Evolutionary conservation across 2,329 filamentous ascomycete genomes (phyloP).

Genomic region (Karstenula rhodostoma): DNA sequence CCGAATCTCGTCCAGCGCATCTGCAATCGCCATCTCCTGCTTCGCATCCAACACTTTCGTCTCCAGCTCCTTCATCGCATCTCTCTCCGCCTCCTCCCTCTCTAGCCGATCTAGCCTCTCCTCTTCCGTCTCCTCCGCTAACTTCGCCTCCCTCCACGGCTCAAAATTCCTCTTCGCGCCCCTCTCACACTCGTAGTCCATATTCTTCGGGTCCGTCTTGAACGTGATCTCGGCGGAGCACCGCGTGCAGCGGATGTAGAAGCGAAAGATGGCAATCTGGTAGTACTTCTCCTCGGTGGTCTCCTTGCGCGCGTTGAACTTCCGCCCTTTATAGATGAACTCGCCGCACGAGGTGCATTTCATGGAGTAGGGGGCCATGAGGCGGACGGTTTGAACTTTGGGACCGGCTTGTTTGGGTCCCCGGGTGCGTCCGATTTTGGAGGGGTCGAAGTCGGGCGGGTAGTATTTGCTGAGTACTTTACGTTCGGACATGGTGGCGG

Average conservation of each 20-base stretch:
- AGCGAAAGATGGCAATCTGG: conserved; percentile 84
- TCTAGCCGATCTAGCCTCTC: conserved; percentile 86
- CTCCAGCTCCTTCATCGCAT: conserved; percentile 95
- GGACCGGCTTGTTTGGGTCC: conserved; percentile 77
- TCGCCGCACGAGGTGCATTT: conserved; percentile 75
- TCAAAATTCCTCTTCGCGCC: conserved; percentile 95
- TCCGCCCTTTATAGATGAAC: conserved; percentile 75
- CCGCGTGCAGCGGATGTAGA: conserved; percentile 86
- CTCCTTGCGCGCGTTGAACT: conserved; percentile 91
- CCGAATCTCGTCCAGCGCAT: conserved; percentile 93
- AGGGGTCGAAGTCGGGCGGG: conserved; percentile 87
- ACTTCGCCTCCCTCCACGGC: conserved; percentile 78
- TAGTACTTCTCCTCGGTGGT: conserved; percentile 92
- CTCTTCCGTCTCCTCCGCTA: conserved; percentile 82
- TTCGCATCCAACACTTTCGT: conserved; percentile 92
- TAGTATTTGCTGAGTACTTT: conserved; percentile 77
- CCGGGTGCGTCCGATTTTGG: conserved; percentile 73
- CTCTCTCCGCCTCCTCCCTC: conserved; percentile 78
- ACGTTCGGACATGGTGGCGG: conserved; percentile 77
- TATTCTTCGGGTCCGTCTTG: conserved; percentile 92
- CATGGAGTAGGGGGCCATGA: conserved; percentile 90
- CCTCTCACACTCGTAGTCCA: conserved; percentile 83
- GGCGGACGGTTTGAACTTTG: conserved; percentile 82
- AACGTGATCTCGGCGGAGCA: conserved; percentile 90
- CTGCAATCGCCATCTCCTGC: conserved; percentile 94